Evolutionary conservation across 106 monocot genomes (phyloP).

Genomic region (Dendrobium officinale): DNA sequence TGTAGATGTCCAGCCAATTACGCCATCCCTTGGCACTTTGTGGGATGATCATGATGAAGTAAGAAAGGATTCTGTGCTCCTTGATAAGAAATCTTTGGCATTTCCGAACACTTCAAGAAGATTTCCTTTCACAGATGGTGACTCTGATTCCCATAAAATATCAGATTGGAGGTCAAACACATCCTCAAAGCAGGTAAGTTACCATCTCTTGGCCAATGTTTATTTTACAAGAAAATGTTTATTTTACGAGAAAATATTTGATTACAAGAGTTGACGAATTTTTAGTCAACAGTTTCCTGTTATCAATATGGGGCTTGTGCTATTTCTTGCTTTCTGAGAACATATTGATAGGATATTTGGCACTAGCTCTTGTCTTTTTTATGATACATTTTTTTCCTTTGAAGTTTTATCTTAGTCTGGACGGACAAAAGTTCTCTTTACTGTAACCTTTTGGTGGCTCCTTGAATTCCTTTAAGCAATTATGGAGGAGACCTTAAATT

Average conservation of each 20-base stretch:
- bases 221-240: neutral
- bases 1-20: slow-evolving; percentile 93
- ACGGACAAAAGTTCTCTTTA: neutral
- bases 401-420: neutral
- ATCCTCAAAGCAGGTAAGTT: slow-evolving; percentile 46
- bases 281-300: neutral
- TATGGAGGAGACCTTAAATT: neutral
- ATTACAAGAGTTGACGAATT: neutral
- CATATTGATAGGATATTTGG: neutral
- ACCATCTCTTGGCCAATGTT: neutral
- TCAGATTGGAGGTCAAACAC: slow-evolving; percentile 54
- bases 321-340: neutral
- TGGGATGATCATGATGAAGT: slow-evolving; percentile 66
- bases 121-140: slow-evolving; percentile 39
- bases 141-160: slow-evolving; percentile 35
- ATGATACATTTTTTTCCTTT: neutral
- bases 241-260: neutral
- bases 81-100: slow-evolving; percentile 38
- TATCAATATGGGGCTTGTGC: neutral
- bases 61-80: slow-evolving; percentile 30
- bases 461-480: neutral
- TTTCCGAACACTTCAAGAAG: slow-evolving; percentile 34
- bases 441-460: neutral
- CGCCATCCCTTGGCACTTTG: slow-evolving; percentile 67
- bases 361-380: neutral